These are phyloP conservation scores for Phytophthora sp. DNA, from an alignment of 352 stramenopile species.

Conservation along the genomic window DNA sequence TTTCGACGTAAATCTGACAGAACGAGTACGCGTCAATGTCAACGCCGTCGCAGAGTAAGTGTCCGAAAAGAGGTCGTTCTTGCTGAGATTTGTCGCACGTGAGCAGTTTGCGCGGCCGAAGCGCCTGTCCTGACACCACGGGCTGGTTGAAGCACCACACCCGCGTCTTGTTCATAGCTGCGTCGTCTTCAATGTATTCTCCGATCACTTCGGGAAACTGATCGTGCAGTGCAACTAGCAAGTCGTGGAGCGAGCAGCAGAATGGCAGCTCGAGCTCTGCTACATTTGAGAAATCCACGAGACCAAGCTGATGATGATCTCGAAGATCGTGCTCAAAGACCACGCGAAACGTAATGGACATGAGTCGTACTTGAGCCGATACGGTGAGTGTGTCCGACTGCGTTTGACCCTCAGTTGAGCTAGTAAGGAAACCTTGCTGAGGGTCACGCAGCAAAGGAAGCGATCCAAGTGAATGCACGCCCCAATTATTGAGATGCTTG, in stretches of 20 bases:
- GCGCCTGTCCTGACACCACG: constrained; percentile 71
- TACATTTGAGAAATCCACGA: constrained; percentile 56
- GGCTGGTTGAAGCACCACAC: constrained; percentile 86
- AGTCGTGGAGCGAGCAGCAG: constrained; percentile 65
- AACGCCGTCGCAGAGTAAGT: constrained; percentile 73
- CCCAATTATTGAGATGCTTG: constrained; percentile 78
- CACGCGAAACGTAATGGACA: constrained; percentile 83
- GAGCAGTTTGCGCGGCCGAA: constrained; percentile 75
- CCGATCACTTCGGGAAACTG: constrained; percentile 37
- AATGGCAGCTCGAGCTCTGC: constrained; percentile 69
- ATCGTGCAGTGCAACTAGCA: constrained; percentile 48
- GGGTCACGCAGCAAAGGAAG: constrained; percentile 62
- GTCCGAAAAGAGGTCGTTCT: constrained; percentile 67
- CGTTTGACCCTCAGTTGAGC: constrained; percentile 14
- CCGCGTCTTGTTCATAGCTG: constrained; percentile 26
- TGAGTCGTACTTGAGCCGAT: constrained; percentile 70
- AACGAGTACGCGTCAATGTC: constrained; percentile 88
- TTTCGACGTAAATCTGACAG: constrained; percentile 79
- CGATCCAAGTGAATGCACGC: constrained; percentile 75
- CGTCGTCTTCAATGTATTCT: constrained; percentile 35
- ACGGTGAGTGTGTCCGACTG: constrained; percentile 62
- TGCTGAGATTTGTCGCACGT: constrained; percentile 47
- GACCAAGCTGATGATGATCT: constrained; percentile 56
- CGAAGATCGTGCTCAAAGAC: constrained; percentile 63
- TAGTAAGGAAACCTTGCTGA: constrained; percentile 54